These are phyloP conservation scores for Chytriomyces sp. DNA, from an alignment of 192 early-diverging fungal species.

Conservation along the genomic window DNA sequence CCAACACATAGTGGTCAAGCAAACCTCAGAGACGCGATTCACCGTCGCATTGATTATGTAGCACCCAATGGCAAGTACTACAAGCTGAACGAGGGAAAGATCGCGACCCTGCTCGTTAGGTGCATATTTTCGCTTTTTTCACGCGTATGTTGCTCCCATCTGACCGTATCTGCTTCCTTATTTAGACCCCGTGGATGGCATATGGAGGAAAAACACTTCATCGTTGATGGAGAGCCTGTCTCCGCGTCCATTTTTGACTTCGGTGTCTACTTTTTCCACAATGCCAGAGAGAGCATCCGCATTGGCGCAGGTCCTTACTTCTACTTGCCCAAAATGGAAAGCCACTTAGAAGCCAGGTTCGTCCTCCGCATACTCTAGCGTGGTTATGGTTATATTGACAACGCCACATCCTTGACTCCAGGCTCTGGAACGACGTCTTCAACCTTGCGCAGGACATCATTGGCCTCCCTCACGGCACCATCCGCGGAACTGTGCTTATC, in stretches of 20 bases:
- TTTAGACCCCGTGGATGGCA: conserved; percentile 96
- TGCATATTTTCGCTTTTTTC: conserved; percentile 33
- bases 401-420: not conserved
- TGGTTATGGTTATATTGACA: not conserved
- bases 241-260: conserved; percentile 99
- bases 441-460: conserved; percentile 92
- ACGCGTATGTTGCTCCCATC: not conserved
- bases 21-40: conserved; percentile 93
- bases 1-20: conserved; percentile 77
- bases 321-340: conserved; percentile 99
- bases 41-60: conserved; percentile 81
- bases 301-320: conserved; percentile 96
- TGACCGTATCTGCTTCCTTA: not conserved
- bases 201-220: conserved; percentile 94
- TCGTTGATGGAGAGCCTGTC: conserved; percentile 86
- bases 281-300: conserved; percentile 79
- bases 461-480: conserved; percentile 88
- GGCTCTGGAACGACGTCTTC: conserved; percentile 99
- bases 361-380: too few species aligned
- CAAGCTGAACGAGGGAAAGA: conserved; percentile 84
- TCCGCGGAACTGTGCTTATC: conserved; percentile 95
- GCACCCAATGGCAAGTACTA: conserved; percentile 93
- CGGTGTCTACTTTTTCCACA: conserved; percentile 99
- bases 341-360: conserved; percentile 84
- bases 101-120: conserved; percentile 90